Evolutionary conservation across 73 alveolate species (phyloP).

Genomic region (Paramecium bursaria): DNA sequence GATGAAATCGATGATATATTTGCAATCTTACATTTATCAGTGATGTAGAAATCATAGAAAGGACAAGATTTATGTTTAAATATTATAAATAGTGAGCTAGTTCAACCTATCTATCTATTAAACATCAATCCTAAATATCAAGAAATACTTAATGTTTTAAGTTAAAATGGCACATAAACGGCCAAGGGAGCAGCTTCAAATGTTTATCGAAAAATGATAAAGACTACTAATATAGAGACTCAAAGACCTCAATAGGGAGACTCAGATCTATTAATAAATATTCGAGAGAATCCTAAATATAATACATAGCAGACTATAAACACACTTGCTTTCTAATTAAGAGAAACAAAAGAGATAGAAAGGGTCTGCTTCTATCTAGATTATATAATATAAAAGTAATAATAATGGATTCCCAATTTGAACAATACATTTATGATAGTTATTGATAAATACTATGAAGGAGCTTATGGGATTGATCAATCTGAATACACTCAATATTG

Average conservation of each 20-base stretch:
- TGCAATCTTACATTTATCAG: background rate
- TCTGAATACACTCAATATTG: slow-evolving; percentile 66
- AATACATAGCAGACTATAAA: background rate
- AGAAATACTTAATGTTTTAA: too few species aligned
- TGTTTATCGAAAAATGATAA: background rate
- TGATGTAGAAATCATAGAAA: background rate
- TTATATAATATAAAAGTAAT: slow-evolving; percentile 23
- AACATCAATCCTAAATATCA: too few species aligned
- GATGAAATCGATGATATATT: slow-evolving; percentile 61
- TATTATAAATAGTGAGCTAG: background rate
- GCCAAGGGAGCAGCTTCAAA: background rate
- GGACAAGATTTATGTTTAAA: background rate
- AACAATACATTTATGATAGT: slow-evolving; percentile 14
- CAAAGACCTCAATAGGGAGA: background rate
- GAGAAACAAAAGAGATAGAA: slow-evolving; percentile 65
- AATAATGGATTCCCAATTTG: background rate
- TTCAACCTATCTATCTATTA: background rate
- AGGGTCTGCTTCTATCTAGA: slow-evolving; percentile 61
- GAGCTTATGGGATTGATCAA: slow-evolving; percentile 49
- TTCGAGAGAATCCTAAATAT: background rate
- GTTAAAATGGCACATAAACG: too few species aligned
- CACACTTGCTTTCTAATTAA: slow-evolving; percentile 49
- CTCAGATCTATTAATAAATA: background rate
- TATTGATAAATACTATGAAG: slow-evolving; percentile 58
- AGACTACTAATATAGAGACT: background rate